Evolutionary conservation across 768 basidiomycete species (phyloP), one percentile per base, ranked within the genome.

Genomic region (Mycena maculata): DNA sequence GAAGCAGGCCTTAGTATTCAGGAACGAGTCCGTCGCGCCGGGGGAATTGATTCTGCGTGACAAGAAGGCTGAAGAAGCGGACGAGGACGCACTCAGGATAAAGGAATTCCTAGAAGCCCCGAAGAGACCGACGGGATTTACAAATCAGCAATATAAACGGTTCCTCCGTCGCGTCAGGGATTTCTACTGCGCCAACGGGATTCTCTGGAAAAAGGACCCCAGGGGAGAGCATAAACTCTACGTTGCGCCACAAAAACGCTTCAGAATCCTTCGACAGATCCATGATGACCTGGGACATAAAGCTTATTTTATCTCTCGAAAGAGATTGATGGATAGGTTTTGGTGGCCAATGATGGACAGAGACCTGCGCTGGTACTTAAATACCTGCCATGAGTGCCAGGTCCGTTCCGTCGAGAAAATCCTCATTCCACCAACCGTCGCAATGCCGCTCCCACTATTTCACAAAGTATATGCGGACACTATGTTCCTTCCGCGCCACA

Each of bases 371-470:
- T 47, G 54, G 54, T 55, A 41, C n/a, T 13, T 55, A 9, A 41
- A 42, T 13, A 47, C 57, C 1, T 59, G 57, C 57, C 45, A 59
- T n/a, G 42, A 59, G 18, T 59, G 57, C 33, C 57, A 59, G 20
- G 2, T 48, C 2, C 44, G 44, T 4, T 15, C 30, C 0, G 25
- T 15, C 22, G 4, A 47, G 42, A 45, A 57, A 15, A 23, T 57
- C 16, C 25, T 27, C 27, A 44, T 57, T 1, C 56, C 56, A 3
- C 56, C 41, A 10, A 45, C 18, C 7, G 42, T 57, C 0, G 18
- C 57, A 1, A 47, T 58, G 28, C 44, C 57, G 2, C 23, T 48
- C 1, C 31, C 44, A 0, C n/a, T 58, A 2, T 58, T 58, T 28
- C 57, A 38, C 31, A 58, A 58, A 27, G 42, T 48, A 6, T 47